phyloP scores from a whole-genome alignment of 805 yeast species.

The Vanderwaltozyma polyspora region DNA sequence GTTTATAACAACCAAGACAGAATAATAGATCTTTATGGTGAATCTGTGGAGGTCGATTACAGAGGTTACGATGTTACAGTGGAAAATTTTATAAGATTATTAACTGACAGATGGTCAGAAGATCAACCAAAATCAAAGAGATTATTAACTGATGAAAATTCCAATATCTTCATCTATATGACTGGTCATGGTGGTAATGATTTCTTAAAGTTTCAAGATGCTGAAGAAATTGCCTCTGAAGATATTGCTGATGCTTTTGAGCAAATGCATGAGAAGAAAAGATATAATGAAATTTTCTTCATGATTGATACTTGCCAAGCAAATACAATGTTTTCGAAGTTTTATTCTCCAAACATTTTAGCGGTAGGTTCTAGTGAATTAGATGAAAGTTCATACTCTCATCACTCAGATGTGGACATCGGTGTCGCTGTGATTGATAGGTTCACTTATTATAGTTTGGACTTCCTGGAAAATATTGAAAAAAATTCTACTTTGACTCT shows the following conservation, averaged over 20 bases:
- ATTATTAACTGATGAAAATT: conserved; percentile 81
- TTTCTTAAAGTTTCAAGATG: conserved; percentile 93
- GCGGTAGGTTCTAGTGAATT: conserved; percentile 86
- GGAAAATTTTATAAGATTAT: conserved; percentile 81
- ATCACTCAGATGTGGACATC: conserved; percentile 87
- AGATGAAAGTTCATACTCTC: conserved; percentile 88
- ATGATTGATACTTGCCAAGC: conserved; percentile 99
- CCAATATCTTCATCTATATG: conserved; percentile 86
- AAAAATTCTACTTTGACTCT: conserved; percentile 65
- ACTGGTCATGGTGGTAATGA: conserved; percentile 99
- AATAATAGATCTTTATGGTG: conserved; percentile 87
- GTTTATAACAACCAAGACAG: conserved; percentile 91
- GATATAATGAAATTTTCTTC: conserved; percentile 90
- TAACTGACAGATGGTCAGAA: conserved; percentile 92
- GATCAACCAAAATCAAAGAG: conserved; percentile 91
- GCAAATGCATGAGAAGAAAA: conserved; percentile 91
- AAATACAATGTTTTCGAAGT: conserved; percentile 88
- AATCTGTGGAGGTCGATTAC: conserved; percentile 89
- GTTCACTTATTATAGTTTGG: conserved; percentile 85
- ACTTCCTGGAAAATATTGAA: conserved; percentile 72
- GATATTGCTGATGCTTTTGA: conserved; percentile 96
- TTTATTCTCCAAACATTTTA: conserved; percentile 83
- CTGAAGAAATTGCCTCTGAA: conserved; percentile 90
- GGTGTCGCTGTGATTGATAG: conserved; percentile 98
- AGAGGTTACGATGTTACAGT: conserved; percentile 98